These are phyloP conservation scores for Pleomassaria siparia DNA, from an alignment of 2,329 filamentous ascomycete genomes.

Conservation along the genomic window DNA sequence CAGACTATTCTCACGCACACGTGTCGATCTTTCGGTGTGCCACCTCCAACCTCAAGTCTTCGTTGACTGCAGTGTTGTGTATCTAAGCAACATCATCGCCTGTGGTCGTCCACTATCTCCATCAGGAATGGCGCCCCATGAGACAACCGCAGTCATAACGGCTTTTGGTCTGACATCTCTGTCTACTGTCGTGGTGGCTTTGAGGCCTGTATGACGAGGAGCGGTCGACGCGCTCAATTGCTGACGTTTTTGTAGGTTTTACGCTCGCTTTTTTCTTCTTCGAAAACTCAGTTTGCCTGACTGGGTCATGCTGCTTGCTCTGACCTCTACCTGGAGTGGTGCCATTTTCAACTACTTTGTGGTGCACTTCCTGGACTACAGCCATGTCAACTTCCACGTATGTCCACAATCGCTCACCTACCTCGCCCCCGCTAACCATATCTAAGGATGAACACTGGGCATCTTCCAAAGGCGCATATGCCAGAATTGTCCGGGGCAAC, in stretches of 20 bases:
- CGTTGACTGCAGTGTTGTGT: slow-evolving; percentile 5
- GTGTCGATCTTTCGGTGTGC: slow-evolving; percentile 3
- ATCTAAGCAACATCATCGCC: background rate
- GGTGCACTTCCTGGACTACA: slow-evolving; percentile 26
- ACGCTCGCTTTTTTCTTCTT: slow-evolving; percentile 29
- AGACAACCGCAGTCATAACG: slow-evolving; percentile 20
- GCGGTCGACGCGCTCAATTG: background rate
- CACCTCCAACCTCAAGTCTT: slow-evolving; percentile 2
- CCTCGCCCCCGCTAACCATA: background rate
- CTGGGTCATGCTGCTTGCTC: slow-evolving; percentile 31
- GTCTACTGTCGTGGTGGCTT: slow-evolving; percentile 31
- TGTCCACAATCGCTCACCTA: background rate
- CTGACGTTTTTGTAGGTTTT: slow-evolving; percentile 27
- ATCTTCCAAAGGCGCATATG: too few species aligned
- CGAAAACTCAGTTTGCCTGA: slow-evolving; percentile 30
- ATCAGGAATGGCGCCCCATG: slow-evolving; percentile 28
- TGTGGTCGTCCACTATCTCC: slow-evolving; percentile 1
- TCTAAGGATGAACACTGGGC: slow-evolving; percentile 15
- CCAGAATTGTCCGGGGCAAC: slow-evolving; percentile 10
- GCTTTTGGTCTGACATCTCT: slow-evolving; percentile 29
- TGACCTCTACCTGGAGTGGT: slow-evolving; percentile 33
- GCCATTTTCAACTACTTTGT: slow-evolving; percentile 31
- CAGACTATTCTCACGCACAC: slow-evolving; percentile 1
- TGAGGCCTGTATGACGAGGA: slow-evolving; percentile 22
- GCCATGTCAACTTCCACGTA: background rate